Conservation (phyloP, 169 alveolate species). For the Plasmodium reichenowi region DNA sequence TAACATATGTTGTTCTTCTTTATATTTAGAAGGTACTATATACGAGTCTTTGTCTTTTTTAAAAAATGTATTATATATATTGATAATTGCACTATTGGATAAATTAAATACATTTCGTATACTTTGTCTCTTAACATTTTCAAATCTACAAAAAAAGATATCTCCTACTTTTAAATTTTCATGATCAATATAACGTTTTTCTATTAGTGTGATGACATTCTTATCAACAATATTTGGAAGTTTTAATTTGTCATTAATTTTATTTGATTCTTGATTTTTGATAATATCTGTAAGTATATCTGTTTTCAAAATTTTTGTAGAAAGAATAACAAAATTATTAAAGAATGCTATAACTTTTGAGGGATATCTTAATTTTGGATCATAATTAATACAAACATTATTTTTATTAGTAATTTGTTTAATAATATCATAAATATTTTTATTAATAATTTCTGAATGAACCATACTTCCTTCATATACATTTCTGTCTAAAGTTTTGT, state of each 20-base stretch:
- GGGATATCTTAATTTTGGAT: slow-evolving; percentile 59
- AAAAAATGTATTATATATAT: slow-evolving; percentile 46
- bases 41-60: slow-evolving; percentile 30
- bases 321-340: slow-evolving; percentile 56
- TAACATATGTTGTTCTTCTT: too few species aligned
- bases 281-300: neutral
- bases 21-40: neutral
- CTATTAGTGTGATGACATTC: slow-evolving; percentile 62
- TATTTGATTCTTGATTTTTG: too few species aligned
- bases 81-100: slow-evolving; percentile 50
- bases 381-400: slow-evolving; percentile 13
- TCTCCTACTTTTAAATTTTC: slow-evolving; percentile 74
- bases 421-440: slow-evolving; percentile 47
- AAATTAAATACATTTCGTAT: slow-evolving; percentile 63
- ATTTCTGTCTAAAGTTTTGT: slow-evolving; percentile 59
- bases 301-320: slow-evolving; percentile 41
- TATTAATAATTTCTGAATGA: slow-evolving; percentile 24
- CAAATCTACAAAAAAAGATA: slow-evolving; percentile 71
- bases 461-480: slow-evolving; percentile 75
- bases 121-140: slow-evolving; percentile 29
- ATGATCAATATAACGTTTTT: slow-evolving; percentile 73
- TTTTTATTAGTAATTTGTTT: slow-evolving; percentile 35
- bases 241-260: neutral
- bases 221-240: neutral
- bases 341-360: slow-evolving; percentile 66